phyloP scores from a whole-genome alignment of 805 yeast species.

The Candida khao-thaluensis region DNA sequence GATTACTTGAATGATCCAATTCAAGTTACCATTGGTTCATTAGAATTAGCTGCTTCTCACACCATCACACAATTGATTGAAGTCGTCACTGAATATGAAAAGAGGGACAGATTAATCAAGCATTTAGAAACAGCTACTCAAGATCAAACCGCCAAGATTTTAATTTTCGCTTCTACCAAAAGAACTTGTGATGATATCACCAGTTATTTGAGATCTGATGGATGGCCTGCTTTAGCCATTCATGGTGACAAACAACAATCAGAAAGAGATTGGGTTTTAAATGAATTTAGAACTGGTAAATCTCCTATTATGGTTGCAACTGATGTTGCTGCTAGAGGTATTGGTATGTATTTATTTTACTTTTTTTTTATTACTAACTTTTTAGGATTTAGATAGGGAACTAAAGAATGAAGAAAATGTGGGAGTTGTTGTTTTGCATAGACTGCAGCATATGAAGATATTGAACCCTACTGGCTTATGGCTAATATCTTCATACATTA shows the following conservation, averaged over 20 bases:
- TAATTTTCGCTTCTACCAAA: constrained; percentile 94
- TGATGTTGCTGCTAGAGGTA: constrained; percentile 99
- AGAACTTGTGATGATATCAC: constrained; percentile 97
- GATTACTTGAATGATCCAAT: constrained; percentile 92
- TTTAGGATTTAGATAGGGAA: constrained; percentile 10
- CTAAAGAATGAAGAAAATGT: too few relatives aligned
- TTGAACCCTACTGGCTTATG: too few relatives aligned
- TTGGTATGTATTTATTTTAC: constrained; percentile 69
- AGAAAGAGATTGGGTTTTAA: constrained; percentile 98
- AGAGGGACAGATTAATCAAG: constrained; percentile 84
- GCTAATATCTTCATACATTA: too few relatives aligned
- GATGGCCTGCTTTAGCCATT: constrained; percentile 98
- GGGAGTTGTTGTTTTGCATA: too few relatives aligned
- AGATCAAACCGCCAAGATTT: constrained; percentile 69
- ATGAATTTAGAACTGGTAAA: constrained; percentile 88
- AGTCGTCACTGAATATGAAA: constrained; percentile 87
- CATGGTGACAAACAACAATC: constrained; percentile 98
- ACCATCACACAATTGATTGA: constrained; percentile 92
- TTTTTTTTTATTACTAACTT: constrained; percentile 6
- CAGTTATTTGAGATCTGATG: constrained; percentile 86
- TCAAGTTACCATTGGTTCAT: constrained; percentile 95
- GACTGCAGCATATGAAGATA: too few relatives aligned
- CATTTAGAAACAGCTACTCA: constrained; percentile 79
- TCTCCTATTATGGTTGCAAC: constrained; percentile 98
- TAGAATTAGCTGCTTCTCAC: constrained; percentile 95